Conservation (phyloP, 2,329 filamentous ascomycete genomes). For the Aspergillus sp. region DNA sequence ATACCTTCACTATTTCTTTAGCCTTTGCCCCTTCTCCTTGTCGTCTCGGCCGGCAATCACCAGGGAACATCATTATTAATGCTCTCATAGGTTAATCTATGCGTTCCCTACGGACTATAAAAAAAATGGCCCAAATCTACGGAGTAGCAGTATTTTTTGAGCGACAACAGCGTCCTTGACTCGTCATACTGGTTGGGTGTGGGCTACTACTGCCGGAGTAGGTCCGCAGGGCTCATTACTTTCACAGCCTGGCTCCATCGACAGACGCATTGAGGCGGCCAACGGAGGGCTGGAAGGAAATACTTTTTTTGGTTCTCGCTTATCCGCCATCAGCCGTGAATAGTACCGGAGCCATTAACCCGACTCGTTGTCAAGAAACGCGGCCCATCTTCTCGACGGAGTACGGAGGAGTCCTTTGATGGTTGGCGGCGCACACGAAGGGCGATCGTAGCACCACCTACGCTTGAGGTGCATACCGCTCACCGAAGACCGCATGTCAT, state of each 20-base stretch:
- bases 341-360: neutral
- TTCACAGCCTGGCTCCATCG: conserved; percentile 1
- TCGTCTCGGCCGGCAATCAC: conserved; percentile 3
- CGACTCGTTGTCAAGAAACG: neutral
- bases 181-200: neutral
- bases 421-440: neutral
- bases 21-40: neutral
- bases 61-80: conserved; percentile 2
- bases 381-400: neutral
- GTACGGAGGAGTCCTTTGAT: neutral
- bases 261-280: conserved; percentile 2
- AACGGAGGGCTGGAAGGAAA: neutral
- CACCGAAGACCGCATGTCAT: conserved; percentile 16
- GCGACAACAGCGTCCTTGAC: neutral
- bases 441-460: conserved; percentile 1
- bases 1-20: neutral
- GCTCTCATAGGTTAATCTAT: neutral
- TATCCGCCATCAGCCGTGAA: conserved; percentile 1
- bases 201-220: neutral
- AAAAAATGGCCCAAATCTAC: neutral
- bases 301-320: neutral
- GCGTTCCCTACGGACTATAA: neutral
- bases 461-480: conserved; percentile 9
- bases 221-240: conserved; percentile 12
- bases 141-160: neutral